phyloP scores from a whole-genome alignment of 2,329 filamentous ascomycete species.

The Calonectria ilicicola region DNA sequence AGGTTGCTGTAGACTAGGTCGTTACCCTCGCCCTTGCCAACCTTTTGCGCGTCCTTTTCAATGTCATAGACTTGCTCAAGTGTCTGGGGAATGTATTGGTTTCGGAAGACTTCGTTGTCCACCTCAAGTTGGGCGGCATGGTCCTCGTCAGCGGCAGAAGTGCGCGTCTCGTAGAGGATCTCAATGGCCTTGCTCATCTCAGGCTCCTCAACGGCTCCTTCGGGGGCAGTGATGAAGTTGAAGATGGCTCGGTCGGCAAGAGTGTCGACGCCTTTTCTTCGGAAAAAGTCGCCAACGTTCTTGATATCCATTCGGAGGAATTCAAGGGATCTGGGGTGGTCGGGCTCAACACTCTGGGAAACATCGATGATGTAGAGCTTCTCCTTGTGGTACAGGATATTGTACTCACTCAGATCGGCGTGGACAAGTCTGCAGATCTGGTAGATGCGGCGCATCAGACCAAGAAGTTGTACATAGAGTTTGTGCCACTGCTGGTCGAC shows the following conservation, averaged over 20 bases:
- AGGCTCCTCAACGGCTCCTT: conserved; percentile 71
- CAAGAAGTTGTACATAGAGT: conserved; percentile 86
- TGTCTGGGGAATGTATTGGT: conserved; percentile 96
- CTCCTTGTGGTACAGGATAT: conserved; percentile 87
- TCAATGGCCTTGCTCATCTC: conserved; percentile 73
- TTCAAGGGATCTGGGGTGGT: conserved; percentile 91
- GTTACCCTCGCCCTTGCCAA: conserved; percentile 78
- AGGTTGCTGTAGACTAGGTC: conserved; percentile 89
- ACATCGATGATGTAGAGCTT: conserved; percentile 96
- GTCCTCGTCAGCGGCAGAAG: conserved; percentile 62
- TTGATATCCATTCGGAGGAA: conserved; percentile 99
- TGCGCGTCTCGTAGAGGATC: conserved; percentile 71
- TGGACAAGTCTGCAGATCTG: conserved; percentile 93
- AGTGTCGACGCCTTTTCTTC: conserved; percentile 83
- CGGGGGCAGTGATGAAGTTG: conserved; percentile 78
- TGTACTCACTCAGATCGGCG: conserved; percentile 98
- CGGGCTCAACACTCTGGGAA: conserved; percentile 96
- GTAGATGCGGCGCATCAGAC: conserved; percentile 93
- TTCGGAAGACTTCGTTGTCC: conserved; percentile 92
- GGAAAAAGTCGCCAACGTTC: conserved; percentile 95
- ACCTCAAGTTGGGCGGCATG: conserved; percentile 74
- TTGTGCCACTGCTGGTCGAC: conserved; percentile 78
- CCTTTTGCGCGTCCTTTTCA: conserved; percentile 86
- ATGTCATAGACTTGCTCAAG: conserved; percentile 97
- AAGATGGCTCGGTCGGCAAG: conserved; percentile 85